Evolutionary conservation across 164 flowering plant species (phyloP).

Genomic region (Magnolia changhungtana): DNA sequence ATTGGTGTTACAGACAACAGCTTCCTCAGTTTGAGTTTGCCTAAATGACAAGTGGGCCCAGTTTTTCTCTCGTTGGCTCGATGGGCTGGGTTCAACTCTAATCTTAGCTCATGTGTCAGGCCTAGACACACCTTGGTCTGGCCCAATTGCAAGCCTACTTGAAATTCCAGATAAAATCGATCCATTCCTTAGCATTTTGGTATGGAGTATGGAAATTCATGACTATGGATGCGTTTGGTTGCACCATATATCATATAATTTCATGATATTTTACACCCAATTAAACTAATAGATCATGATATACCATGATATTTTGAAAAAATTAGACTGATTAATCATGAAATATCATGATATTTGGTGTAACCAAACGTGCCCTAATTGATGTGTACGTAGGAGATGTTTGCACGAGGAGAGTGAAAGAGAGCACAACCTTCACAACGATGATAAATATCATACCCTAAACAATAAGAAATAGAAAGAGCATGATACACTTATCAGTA

Average conservation of each 20-base stretch:
- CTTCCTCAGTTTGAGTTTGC: slow-evolving; percentile 81
- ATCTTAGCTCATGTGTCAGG: not conserved
- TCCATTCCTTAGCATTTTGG: not conserved
- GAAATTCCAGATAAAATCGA: not conserved
- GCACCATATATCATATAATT: not conserved
- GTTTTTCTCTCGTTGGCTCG: slow-evolving; percentile 80
- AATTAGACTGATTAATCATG: not conserved
- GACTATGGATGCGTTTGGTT: not conserved
- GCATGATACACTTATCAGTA: slow-evolving; percentile 93
- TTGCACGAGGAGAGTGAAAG: slow-evolving; percentile 6
- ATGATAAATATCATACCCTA: slow-evolving; percentile 88
- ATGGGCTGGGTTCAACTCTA: slow-evolving; percentile 43
- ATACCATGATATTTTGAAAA: not conserved
- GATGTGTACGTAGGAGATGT: not conserved
- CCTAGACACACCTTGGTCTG: not conserved
- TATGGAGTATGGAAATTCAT: not conserved
- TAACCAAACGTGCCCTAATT: too few species aligned
- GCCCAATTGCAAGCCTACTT: not conserved
- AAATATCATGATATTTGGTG: too few species aligned
- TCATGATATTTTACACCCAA: not conserved
- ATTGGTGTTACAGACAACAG: slow-evolving; percentile 39
- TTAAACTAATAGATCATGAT: not conserved
- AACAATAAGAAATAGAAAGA: slow-evolving; percentile 77
- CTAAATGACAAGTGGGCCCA: slow-evolving; percentile 86
- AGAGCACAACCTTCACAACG: slow-evolving; percentile 73